Conservation (phyloP, 345 rosid genomes). For the Hevea brasiliensis region DNA sequence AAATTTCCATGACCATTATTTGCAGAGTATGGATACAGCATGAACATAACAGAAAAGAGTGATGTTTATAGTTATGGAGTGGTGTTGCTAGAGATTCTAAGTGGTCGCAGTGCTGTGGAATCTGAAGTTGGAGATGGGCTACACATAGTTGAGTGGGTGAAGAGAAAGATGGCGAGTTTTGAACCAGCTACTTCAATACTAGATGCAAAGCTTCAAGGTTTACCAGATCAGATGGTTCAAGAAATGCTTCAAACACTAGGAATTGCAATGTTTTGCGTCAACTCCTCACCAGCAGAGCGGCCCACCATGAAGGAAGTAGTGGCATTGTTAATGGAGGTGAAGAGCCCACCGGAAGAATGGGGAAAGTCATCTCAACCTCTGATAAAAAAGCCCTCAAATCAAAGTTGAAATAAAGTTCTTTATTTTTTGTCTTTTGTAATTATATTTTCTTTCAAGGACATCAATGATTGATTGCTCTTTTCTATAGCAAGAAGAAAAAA, state of each 20-base stretch:
- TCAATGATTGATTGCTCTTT: constrained; percentile 24
- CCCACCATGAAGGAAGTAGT: constrained; percentile 98
- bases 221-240: constrained; percentile 88
- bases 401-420: too few species aligned
- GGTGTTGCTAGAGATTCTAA: constrained; percentile 82
- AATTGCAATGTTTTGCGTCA: constrained; percentile 94
- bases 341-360: constrained; percentile 87
- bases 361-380: constrained; percentile 88
- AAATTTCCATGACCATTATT: constrained; percentile 5
- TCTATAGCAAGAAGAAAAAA: constrained; percentile 18
- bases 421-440: neutral
- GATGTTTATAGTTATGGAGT: constrained; percentile 94
- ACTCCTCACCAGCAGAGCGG: constrained; percentile 76
- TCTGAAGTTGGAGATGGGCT: constrained; percentile 66
- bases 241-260: constrained; percentile 96
- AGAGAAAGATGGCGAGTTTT: constrained; percentile 90
- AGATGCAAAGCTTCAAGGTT: constrained; percentile 72
- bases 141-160: constrained; percentile 97
- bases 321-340: constrained; percentile 83
- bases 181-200: constrained; percentile 76
- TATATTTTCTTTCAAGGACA: constrained; percentile 13
- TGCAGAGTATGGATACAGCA: constrained; percentile 94
- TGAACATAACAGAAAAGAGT: constrained; percentile 95
- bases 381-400: constrained; percentile 71
- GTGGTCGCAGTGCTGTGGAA: constrained; percentile 79